Conservation (phyloP, 495 filamentous ascomycete genomes). For the Hypoxylon intermedium region DNA sequence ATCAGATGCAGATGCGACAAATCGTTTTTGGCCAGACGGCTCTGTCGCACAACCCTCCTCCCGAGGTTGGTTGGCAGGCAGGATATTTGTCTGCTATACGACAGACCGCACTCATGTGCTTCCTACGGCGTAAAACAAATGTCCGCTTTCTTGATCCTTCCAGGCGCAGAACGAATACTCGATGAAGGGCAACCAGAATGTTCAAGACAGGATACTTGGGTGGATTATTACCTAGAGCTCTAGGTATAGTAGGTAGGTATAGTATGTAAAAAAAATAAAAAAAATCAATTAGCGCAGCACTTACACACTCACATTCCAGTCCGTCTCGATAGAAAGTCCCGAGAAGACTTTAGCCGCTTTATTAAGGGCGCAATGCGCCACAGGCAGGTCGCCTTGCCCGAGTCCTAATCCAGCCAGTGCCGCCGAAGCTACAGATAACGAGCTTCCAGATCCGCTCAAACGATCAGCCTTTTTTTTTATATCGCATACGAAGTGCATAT, state of each 20-base stretch:
- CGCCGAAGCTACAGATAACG: conserved; percentile 18
- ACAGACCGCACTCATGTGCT: no score
- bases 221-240: no score
- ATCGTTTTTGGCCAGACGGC: background rate
- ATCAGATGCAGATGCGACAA: background rate
- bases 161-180: no score
- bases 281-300: no score
- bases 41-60: background rate
- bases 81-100: background rate
- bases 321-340: background rate
- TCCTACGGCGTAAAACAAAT: background rate
- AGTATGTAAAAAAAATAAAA: no score
- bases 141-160: background rate
- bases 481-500: no score
- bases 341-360: background rate
- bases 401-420: conserved; percentile 18
- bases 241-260: no score
- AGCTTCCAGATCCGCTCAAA: conserved; percentile 11
- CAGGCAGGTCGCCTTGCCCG: background rate
- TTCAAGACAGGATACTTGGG: no score
- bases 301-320: no score
- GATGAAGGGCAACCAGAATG: no score
- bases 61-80: conserved; percentile 4
- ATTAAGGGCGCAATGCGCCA: background rate
- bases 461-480: background rate